Conservation (phyloP, 1,284 basidiomycete species). For the Irpex lacteus region DNA sequence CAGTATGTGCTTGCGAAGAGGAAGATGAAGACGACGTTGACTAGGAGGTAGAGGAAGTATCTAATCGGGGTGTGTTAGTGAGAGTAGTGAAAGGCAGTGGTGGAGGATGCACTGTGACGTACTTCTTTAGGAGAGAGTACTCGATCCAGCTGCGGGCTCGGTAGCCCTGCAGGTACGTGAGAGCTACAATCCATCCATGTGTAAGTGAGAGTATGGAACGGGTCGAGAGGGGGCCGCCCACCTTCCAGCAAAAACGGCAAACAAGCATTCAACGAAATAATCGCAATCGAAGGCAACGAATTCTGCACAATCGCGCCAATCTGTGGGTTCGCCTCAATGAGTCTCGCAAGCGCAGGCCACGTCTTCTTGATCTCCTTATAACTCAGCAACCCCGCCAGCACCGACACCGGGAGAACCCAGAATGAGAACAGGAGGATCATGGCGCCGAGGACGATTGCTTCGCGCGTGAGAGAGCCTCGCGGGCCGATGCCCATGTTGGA, state of each 20-base stretch:
- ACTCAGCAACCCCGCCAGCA: slow-evolving; percentile 82
- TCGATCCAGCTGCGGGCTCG: slow-evolving; percentile 90
- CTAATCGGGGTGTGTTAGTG: slow-evolving; percentile 35
- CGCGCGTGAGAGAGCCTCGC: slow-evolving; percentile 56
- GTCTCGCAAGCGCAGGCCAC: slow-evolving; percentile 77
- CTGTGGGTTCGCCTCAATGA: slow-evolving; percentile 80
- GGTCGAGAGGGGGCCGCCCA: slow-evolving; percentile 27
- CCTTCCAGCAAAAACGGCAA: slow-evolving; percentile 91
- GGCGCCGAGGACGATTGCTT: slow-evolving; percentile 65
- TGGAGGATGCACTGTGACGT: slow-evolving; percentile 19
- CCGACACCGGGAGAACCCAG: slow-evolving; percentile 86
- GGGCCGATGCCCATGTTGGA: slow-evolving; percentile 75
- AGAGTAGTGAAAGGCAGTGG: neutral
- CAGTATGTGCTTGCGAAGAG: slow-evolving; percentile 88
- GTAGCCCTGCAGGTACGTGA: slow-evolving; percentile 88
- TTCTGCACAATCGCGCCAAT: slow-evolving; percentile 90
- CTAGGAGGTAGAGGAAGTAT: slow-evolving; percentile 91
- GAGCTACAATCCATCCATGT: slow-evolving; percentile 39
- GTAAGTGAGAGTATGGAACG: too few species aligned
- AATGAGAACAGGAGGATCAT: slow-evolving; percentile 76
- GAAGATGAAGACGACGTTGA: slow-evolving; percentile 97
- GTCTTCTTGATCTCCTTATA: slow-evolving; percentile 91
- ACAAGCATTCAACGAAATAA: slow-evolving; percentile 88
- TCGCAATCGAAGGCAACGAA: slow-evolving; percentile 85
- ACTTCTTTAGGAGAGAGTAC: slow-evolving; percentile 92